Percentiles rank a stretch among this genome's conserved stretches.
Evolutionary conservation across 768 basidiomycete genomes (phyloP).

Genomic region (Sarcomyxa edulis): DNA sequence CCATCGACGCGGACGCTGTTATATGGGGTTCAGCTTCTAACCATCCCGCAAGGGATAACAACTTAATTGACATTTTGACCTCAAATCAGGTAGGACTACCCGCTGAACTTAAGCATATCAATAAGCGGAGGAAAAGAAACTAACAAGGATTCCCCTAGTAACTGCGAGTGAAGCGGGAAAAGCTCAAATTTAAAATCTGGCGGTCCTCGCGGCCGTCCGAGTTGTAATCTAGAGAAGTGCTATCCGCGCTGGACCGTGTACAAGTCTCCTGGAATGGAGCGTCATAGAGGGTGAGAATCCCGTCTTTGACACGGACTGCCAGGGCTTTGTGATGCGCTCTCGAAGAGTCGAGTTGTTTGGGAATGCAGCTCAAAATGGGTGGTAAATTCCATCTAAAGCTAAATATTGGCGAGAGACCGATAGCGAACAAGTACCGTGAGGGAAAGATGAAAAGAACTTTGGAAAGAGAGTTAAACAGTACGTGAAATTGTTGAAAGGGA

Average conservation of each 20-base stretch:
- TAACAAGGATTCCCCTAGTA: conserved; percentile 88
- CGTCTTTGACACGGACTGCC: conserved; percentile 38
- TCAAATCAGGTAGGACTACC: conserved; percentile 83
- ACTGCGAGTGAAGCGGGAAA: conserved; percentile 82
- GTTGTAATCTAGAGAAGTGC: conserved; percentile 79
- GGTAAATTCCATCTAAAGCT: conserved; percentile 85
- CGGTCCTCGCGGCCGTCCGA: conserved; percentile 54
- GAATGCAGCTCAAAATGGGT: conserved; percentile 82
- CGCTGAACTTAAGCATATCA: conserved; percentile 87
- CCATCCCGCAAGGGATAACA: conserved; percentile 13
- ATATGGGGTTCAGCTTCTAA: conserved; percentile 22
- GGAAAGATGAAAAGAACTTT: conserved; percentile 82
- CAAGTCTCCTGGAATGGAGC: conserved; percentile 77
- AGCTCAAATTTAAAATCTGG: conserved; percentile 84
- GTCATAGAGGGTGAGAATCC: conserved; percentile 77
- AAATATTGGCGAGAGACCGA: conserved; percentile 80
- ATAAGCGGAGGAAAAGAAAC: conserved; percentile 90
- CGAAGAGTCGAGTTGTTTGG: conserved; percentile 82
- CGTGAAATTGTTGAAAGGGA: conserved; percentile 81
- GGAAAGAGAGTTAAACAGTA: conserved; percentile 72
- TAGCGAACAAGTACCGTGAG: conserved; percentile 82
- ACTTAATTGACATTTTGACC: conserved; percentile 40
- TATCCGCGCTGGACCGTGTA: conserved; percentile 66
- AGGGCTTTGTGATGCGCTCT: conserved; percentile 47
- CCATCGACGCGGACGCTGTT: conserved; percentile 18